phyloP scores from a whole-genome alignment of 768 basidiomycete species.

The Chalciporus sphaerocephalus region DNA sequence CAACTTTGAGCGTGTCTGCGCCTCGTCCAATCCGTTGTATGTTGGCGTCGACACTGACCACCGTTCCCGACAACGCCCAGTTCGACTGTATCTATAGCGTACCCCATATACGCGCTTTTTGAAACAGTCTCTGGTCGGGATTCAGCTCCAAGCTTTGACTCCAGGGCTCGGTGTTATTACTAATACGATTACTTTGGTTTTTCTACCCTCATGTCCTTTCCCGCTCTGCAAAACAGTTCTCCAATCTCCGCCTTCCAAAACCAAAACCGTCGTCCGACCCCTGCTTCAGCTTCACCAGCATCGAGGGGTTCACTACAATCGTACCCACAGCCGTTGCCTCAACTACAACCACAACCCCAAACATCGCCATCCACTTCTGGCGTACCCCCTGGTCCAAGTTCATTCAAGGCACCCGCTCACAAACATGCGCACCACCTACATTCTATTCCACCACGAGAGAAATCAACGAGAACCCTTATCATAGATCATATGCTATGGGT shows the following conservation, averaged over 20 bases:
- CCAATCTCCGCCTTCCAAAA: constrained; percentile 15
- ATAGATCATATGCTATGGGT: constrained; percentile 87
- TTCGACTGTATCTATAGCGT: not conserved
- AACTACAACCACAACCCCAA: constrained; percentile 9
- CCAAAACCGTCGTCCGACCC: constrained; percentile 19
- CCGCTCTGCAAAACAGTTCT: constrained; percentile 20
- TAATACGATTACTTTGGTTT: not conserved
- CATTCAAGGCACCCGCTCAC: constrained; percentile 73
- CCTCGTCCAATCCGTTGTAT: not conserved
- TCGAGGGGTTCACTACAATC: constrained; percentile 3
- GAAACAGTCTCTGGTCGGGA: too few species aligned
- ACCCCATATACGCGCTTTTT: too few species aligned
- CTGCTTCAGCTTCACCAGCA: constrained; percentile 9
- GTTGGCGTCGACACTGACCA: not conserved
- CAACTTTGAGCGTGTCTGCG: too few species aligned
- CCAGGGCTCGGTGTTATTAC: not conserved
- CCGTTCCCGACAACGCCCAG: too few species aligned
- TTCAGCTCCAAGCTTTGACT: too few species aligned
- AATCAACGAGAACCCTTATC: constrained; percentile 83
- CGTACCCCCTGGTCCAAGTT: constrained; percentile 8
- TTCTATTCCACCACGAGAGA: constrained; percentile 81
- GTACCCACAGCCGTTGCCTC: too few species aligned
- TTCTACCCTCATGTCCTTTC: constrained; percentile 27
- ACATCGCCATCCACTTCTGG: constrained; percentile 13
- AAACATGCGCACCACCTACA: constrained; percentile 87